Conservation (phyloP, 1,284 basidiomycete genomes). For the Tilletia setariae region DNA sequence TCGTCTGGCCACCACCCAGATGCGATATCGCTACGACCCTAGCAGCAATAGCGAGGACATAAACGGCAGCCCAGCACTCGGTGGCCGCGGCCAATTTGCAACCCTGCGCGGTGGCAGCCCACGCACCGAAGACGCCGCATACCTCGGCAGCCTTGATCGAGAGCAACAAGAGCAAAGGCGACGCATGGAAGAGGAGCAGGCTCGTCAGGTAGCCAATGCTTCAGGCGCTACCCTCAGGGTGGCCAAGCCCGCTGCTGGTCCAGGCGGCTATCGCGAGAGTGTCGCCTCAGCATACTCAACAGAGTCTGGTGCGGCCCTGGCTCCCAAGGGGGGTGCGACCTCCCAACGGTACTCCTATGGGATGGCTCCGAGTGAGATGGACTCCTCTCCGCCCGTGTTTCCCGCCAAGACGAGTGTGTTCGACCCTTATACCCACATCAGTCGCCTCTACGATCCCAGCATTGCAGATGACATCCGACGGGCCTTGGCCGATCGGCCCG, state of each 20-base stretch:
- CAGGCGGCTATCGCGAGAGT: background rate
- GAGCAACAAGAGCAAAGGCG: constrained; percentile 1
- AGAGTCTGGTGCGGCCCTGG: background rate
- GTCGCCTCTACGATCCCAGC: constrained; percentile 10
- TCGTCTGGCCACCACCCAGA: background rate
- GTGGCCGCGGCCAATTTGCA: background rate
- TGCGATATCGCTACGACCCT: constrained; percentile 6
- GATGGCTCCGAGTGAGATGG: background rate
- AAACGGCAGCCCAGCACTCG: background rate
- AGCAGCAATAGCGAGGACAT: background rate
- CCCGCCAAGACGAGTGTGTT: constrained; percentile 11
- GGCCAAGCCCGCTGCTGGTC: background rate
- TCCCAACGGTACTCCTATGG: background rate
- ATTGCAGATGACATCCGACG: constrained; percentile 12
- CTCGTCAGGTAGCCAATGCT: background rate
- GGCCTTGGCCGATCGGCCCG: background rate
- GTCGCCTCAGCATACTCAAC: background rate
- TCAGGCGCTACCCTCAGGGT: background rate
- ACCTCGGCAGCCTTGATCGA: background rate
- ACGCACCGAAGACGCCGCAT: background rate
- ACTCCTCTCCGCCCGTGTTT: background rate
- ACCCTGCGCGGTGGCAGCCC: background rate
- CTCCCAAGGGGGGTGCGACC: background rate
- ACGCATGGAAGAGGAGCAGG: constrained; percentile 8
- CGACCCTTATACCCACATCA: constrained; percentile 13